These are phyloP conservation scores for Cutaneotrichosporon cutaneum DNA, from an alignment of 1,284 basidiomycete genomes.

Conservation along the genomic window DNA sequence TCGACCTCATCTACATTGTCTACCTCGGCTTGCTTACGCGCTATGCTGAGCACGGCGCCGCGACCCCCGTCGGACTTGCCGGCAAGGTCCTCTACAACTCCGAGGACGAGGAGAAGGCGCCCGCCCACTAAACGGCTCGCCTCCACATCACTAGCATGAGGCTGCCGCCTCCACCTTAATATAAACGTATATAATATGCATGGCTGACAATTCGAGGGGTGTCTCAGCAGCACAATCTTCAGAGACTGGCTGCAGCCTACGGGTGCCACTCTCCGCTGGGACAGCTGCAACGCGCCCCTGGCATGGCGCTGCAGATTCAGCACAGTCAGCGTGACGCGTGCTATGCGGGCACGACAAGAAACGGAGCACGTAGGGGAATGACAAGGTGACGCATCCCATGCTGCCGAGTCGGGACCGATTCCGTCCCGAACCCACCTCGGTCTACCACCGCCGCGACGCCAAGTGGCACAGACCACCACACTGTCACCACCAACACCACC, in stretches of 20 bases:
- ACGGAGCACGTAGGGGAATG: no score
- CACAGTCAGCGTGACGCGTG: no score
- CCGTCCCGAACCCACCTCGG: no score
- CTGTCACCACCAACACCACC: no score
- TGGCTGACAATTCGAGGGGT: not conserved
- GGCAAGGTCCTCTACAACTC: constrained; percentile 11
- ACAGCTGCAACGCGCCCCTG: no score
- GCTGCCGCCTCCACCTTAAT: not conserved
- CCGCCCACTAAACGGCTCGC: constrained; percentile 10
- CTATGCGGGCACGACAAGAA: no score
- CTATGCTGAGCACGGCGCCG: constrained; percentile 11
- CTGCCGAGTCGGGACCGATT: no score
- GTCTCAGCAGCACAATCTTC: not conserved
- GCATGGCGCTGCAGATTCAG: no score
- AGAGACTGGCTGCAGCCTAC: not conserved
- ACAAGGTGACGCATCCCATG: no score
- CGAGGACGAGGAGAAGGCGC: constrained; percentile 10
- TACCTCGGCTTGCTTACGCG: constrained; percentile 27
- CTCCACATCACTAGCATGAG: not conserved
- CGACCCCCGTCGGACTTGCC: constrained; percentile 26
- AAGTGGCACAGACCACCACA: no score
- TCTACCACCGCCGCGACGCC: no score
- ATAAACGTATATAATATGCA: not conserved
- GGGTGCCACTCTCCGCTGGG: no score
- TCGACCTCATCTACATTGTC: constrained; percentile 33